Evolutionary conservation across 2,329 filamentous ascomycete species (phyloP).

Genomic region (Pyrenophora seminiperda): DNA sequence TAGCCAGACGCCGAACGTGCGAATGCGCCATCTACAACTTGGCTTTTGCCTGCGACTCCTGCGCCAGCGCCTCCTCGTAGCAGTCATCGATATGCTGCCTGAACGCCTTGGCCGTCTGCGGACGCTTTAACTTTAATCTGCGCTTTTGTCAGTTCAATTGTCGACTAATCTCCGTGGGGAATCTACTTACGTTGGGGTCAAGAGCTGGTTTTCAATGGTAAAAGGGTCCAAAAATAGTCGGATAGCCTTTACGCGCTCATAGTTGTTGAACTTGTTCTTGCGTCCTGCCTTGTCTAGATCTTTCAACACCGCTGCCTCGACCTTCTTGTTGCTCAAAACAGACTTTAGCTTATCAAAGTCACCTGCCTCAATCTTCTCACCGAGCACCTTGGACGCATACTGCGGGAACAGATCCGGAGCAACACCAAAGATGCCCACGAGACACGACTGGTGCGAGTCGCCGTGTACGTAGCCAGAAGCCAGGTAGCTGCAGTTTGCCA

Average conservation of each 20-base stretch:
- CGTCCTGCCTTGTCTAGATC: slow-evolving; percentile 78
- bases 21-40: slow-evolving; percentile 52
- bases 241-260: slow-evolving; percentile 78
- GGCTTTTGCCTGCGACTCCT: slow-evolving; percentile 49
- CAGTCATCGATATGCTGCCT: slow-evolving; percentile 63
- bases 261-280: slow-evolving; percentile 89
- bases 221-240: slow-evolving; percentile 86
- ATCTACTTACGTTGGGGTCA: slow-evolving; percentile 79
- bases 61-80: slow-evolving; percentile 61
- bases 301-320: slow-evolving; percentile 75
- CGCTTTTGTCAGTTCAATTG: slow-evolving; percentile 17
- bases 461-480: slow-evolving; percentile 88
- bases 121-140: slow-evolving; percentile 74
- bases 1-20: slow-evolving; percentile 2
- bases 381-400: slow-evolving; percentile 78
- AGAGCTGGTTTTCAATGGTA: slow-evolving; percentile 86
- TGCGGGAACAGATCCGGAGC: slow-evolving; percentile 82
- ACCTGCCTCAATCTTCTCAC: slow-evolving; percentile 65
- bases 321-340: slow-evolving; percentile 69
- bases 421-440: slow-evolving; percentile 87
- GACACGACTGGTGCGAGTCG: slow-evolving; percentile 77
- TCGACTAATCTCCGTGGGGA: neutral
- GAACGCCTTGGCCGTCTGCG: slow-evolving; percentile 68
- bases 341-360: slow-evolving; percentile 71
- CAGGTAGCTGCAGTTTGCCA: slow-evolving; percentile 78